Conservation (phyloP, 352 stramenopile species). For the Phytophthora sojae region DNA sequence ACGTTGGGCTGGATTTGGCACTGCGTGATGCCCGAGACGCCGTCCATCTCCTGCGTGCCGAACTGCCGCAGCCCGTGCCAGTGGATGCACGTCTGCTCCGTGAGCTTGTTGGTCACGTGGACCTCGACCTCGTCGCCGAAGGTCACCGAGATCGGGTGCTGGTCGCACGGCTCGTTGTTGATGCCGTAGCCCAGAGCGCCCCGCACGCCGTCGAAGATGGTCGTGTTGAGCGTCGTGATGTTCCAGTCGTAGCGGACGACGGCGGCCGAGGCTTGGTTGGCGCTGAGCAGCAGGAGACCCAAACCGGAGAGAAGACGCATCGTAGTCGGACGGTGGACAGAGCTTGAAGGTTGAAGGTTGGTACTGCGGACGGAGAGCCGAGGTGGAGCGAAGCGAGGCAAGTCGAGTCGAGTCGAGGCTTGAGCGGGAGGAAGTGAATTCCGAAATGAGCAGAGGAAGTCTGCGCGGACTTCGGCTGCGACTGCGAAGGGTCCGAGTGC, state of each 20-base stretch:
- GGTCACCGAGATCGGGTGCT: slow-evolving; percentile 39
- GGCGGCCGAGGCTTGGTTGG: slow-evolving; percentile 21
- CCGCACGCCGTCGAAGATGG: slow-evolving; percentile 39
- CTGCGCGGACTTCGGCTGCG: background rate
- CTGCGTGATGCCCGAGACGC: slow-evolving; percentile 54
- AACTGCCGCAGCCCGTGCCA: slow-evolving; percentile 55
- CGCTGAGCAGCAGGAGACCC: slow-evolving; percentile 24
- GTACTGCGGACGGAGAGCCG: slow-evolving; percentile 5
- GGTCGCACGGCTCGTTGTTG: slow-evolving; percentile 42
- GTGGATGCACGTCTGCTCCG: slow-evolving; percentile 52
- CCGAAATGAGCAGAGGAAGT: slow-evolving; percentile 30
- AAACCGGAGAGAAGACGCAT: slow-evolving; percentile 28
- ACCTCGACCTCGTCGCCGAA: slow-evolving; percentile 48
- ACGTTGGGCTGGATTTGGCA: slow-evolving; percentile 50
- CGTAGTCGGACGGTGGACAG: background rate
- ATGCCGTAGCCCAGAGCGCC: slow-evolving; percentile 39
- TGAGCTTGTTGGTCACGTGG: slow-evolving; percentile 49
- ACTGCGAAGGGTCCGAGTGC: background rate
- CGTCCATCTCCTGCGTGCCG: slow-evolving; percentile 55
- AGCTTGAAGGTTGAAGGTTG: too few species aligned
- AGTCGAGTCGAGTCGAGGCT: background rate
- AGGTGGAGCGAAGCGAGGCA: background rate
- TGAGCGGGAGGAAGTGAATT: slow-evolving; percentile 38
- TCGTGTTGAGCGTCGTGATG: slow-evolving; percentile 46
- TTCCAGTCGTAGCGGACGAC: slow-evolving; percentile 47